phyloP scores from a whole-genome alignment of 306 rosid species.

The Prunus armeniaca region DNA sequence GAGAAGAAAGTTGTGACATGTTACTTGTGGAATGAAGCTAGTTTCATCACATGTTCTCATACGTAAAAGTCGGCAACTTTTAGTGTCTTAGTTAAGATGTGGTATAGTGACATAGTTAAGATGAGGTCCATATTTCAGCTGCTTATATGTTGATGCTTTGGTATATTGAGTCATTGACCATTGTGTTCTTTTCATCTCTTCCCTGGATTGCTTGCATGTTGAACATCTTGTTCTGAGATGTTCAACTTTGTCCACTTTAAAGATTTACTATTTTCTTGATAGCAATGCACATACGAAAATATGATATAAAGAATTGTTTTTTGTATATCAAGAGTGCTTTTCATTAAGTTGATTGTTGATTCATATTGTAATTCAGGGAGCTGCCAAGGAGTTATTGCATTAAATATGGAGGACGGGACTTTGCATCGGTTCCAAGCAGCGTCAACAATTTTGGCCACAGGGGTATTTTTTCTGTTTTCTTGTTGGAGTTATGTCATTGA shows the following conservation, averaged over 20 bases:
- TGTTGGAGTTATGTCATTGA: slow-evolving; percentile 11
- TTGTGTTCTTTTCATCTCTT: not conserved
- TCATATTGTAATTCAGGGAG: slow-evolving; percentile 48
- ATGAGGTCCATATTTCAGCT: not conserved
- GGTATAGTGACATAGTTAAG: not conserved
- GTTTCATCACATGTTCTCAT: not conserved
- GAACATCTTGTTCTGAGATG: not conserved
- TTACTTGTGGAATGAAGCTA: not conserved
- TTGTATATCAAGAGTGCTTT: not conserved
- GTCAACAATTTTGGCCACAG: slow-evolving; percentile 88
- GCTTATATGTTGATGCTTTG: not conserved
- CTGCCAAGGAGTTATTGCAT: slow-evolving; percentile 94
- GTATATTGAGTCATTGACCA: not conserved
- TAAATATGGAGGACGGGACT: slow-evolving; percentile 91
- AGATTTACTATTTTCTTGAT: not conserved
- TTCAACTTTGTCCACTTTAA: not conserved
- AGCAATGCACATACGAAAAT: not conserved
- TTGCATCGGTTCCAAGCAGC: slow-evolving; percentile 86
- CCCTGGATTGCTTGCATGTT: not conserved
- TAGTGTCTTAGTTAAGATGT: not conserved
- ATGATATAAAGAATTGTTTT: not conserved
- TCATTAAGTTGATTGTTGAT: slow-evolving; percentile 6
- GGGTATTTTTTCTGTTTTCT: slow-evolving; percentile 45
- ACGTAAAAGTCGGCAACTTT: not conserved
- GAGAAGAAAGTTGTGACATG: not conserved